Evolutionary conservation across 768 basidiomycete species (phyloP).

Genomic region (Collybia nuda): DNA sequence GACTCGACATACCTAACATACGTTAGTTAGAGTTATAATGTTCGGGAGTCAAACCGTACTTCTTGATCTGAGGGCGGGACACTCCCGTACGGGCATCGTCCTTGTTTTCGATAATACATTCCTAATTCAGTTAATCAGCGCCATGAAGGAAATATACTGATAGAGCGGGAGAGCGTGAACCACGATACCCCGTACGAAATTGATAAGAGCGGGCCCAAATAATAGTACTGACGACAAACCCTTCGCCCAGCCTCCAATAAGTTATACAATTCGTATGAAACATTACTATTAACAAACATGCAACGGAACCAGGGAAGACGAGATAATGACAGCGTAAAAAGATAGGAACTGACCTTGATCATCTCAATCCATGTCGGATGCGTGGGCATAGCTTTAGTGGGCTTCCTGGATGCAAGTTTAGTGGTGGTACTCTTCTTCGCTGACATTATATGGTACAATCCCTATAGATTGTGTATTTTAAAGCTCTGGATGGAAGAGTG

Average conservation of each 20-base stretch:
- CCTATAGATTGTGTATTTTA: conserved; percentile 12
- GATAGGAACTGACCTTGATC: conserved; percentile 62
- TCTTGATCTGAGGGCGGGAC: conserved; percentile 92
- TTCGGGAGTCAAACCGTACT: conserved; percentile 42
- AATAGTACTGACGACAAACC: conserved; percentile 7
- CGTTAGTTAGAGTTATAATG: conserved; percentile 11
- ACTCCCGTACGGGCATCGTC: conserved; percentile 84
- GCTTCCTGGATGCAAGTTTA: conserved; percentile 43
- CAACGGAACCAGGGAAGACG: background rate
- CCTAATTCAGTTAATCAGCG: conserved; percentile 40
- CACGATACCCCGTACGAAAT: too few relatives aligned
- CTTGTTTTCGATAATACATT: conserved; percentile 72
- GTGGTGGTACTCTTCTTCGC: conserved; percentile 34
- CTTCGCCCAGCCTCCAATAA: conserved; percentile 19
- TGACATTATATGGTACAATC: conserved; percentile 26
- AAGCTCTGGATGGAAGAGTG: conserved; percentile 12
- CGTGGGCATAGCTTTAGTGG: conserved; percentile 43
- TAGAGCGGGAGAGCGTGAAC: too few relatives aligned
- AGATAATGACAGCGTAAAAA: background rate
- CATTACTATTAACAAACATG: background rate
- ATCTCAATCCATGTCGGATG: conserved; percentile 73
- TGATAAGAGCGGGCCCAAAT: too few relatives aligned
- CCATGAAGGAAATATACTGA: conserved; percentile 3
- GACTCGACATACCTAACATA: conserved; percentile 73
- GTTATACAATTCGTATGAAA: background rate